Base-by-base conservation (phyloP, 2,329 filamentous ascomycete species). In the Claviceps capensis region DNA sequence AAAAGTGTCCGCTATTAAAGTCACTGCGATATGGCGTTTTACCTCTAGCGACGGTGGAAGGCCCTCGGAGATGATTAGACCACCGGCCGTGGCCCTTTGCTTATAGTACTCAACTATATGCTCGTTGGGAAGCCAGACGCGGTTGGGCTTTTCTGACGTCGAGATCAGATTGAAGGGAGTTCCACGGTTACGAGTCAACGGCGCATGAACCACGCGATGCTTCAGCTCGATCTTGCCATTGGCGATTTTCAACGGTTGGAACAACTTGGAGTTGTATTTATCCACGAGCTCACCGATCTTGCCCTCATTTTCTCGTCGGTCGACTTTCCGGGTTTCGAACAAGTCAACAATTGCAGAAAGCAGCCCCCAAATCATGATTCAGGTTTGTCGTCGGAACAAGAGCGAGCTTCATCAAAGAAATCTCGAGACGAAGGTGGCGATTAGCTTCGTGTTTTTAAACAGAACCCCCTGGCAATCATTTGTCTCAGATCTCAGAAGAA, bases 151-250 rank as follows among this genome's bases (percentile, higher is more conserved):
- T 56, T 76, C 72, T 0, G 66, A 58, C 0, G 69, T 74, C 34
- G 69, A 72, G 7, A 63, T 55, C 13, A 30, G n/a, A 11, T 67
- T 68, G 40, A 70, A 50, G 3, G 75, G 74, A 5, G 69, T 71
- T 17, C 73, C 73, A 26, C 77, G 70, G 57, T 74, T 74, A 17
- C 77, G 71, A 5, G 77, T 80, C 52, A 80, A 37, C 61, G 78
- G 73, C 1, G 75, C 72, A 56, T 74, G 61, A 45, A 76, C 65
- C 23, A 80, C 63, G 50, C 77, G 72, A 57, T 79, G 75, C 48
- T 70, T 66, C 36, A 81, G 70, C 9, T 62, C 62, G 44, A 74
- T 67, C 44, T 70, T 69, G 54, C 76, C 70, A 55, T 69, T 56
- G 63, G 68, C 56, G 55, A 70, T 65, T 11, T 54, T 58, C 13